Evolutionary conservation across 148 eudicot genomes (phyloP).

Genomic region (Polygonum maritimum): DNA sequence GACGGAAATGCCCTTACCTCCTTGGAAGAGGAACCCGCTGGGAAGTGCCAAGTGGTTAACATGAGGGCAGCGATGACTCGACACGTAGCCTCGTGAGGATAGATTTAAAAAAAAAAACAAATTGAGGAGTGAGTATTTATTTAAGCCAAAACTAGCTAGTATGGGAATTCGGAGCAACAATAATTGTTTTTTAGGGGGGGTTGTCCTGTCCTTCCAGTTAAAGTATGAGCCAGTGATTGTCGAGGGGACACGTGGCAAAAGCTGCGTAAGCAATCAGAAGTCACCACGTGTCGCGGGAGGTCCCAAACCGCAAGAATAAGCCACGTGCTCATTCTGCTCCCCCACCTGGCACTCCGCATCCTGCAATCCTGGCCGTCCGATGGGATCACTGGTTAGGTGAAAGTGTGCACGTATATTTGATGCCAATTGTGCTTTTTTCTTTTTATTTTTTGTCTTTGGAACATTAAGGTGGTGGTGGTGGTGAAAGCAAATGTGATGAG

Average conservation of each 20-base stretch:
- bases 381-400: neutral
- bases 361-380: neutral
- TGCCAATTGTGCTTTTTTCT: too few relatives aligned
- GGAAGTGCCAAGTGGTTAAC: constrained; percentile 5
- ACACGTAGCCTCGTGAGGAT: neutral
- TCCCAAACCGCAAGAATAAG: neutral
- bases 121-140: neutral
- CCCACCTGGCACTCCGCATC: neutral
- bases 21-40: neutral
- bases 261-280: neutral
- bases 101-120: neutral
- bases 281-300: neutral
- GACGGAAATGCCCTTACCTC: neutral
- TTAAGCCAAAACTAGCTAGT: neutral
- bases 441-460: too few relatives aligned
- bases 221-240: constrained; percentile 6
- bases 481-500: too few relatives aligned
- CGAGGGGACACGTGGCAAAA: neutral
- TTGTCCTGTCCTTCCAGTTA: constrained; percentile 7
- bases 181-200: neutral
- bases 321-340: constrained; percentile 6
- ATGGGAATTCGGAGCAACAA: neutral
- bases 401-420: too few relatives aligned
- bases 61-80: neutral
- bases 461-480: too few relatives aligned